Percentiles rank a stretch among this genome's conserved stretches.
Evolutionary conservation across 1,284 basidiomycete genomes (phyloP).

Genomic region (Cerioporus squamosus): DNA sequence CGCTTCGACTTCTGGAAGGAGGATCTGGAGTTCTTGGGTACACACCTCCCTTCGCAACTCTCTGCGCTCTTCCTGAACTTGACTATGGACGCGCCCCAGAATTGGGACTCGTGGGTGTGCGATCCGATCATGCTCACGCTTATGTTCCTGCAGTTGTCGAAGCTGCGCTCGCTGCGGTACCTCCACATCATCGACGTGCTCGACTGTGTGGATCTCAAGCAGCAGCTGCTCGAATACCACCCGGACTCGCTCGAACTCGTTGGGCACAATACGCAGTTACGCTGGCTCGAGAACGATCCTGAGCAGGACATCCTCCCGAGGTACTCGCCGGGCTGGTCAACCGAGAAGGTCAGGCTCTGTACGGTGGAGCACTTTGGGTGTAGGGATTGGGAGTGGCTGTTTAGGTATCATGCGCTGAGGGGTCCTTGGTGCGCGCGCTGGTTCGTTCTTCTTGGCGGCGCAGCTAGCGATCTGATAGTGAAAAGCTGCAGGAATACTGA

Average conservation of each 20-base stretch:
- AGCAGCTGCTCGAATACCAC: conserved; percentile 6
- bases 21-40: background rate
- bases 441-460: too few species aligned
- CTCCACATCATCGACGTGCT: conserved; percentile 4
- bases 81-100: background rate
- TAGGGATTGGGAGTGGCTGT: conserved; percentile 18
- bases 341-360: background rate
- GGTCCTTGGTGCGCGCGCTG: too few species aligned
- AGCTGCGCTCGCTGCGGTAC: background rate
- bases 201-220: background rate
- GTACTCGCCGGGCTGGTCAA: background rate
- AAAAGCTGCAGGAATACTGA: too few species aligned
- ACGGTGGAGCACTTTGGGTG: conserved; percentile 11
- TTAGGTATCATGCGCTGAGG: background rate
- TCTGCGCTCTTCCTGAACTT: conserved; percentile 1
- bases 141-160: too few species aligned
- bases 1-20: background rate
- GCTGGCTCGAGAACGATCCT: background rate
- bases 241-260: conserved; percentile 6
- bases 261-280: conserved; percentile 7
- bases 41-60: background rate
- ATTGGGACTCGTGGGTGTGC: background rate
- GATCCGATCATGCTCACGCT: too few species aligned
- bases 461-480: too few species aligned
- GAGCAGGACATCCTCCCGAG: background rate